Conservation (phyloP, 192 early-diverging fungal genomes). For the Podila minutissima region DNA sequence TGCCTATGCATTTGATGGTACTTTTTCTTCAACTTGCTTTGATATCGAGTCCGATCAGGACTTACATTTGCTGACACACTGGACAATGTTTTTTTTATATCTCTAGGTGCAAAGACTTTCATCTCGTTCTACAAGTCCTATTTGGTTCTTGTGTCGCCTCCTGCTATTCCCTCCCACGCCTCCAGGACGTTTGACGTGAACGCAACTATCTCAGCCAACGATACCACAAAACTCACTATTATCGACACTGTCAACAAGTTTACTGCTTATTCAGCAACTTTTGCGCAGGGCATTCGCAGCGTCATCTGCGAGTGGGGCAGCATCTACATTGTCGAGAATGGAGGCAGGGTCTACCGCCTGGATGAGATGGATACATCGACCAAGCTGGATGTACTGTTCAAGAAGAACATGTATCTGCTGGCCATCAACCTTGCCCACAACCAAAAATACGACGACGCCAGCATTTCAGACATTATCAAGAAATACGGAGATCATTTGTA, state of each 20-base stretch:
- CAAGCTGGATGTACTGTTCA: conserved; percentile 89
- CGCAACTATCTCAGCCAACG: conserved; percentile 46
- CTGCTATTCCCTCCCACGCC: conserved; percentile 53
- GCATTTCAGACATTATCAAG: conserved; percentile 92
- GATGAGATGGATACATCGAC: conserved; percentile 89
- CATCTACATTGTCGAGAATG: conserved; percentile 84
- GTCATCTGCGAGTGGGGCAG: conserved; percentile 91
- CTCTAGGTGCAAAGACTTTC: conserved; percentile 67
- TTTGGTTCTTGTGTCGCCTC: conserved; percentile 74
- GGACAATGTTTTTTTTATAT: background rate
- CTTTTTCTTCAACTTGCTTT: too few species aligned
- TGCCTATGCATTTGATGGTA: conserved; percentile 89
- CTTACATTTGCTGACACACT: background rate
- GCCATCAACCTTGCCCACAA: conserved; percentile 89
- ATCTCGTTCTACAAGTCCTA: conserved; percentile 81
- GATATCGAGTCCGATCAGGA: background rate
- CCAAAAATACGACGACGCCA: conserved; percentile 83
- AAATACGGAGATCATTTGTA: conserved; percentile 97
- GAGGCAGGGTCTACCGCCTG: conserved; percentile 80
- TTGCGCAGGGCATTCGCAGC: conserved; percentile 73
- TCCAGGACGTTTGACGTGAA: conserved; percentile 50
- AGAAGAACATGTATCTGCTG: conserved; percentile 89
- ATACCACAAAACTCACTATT: conserved; percentile 73
- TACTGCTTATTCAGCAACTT: conserved; percentile 86
- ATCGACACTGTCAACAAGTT: conserved; percentile 95